phyloP scores from a whole-genome alignment of 306 rosid species.

The Lithocarpus polystachyus region DNA sequence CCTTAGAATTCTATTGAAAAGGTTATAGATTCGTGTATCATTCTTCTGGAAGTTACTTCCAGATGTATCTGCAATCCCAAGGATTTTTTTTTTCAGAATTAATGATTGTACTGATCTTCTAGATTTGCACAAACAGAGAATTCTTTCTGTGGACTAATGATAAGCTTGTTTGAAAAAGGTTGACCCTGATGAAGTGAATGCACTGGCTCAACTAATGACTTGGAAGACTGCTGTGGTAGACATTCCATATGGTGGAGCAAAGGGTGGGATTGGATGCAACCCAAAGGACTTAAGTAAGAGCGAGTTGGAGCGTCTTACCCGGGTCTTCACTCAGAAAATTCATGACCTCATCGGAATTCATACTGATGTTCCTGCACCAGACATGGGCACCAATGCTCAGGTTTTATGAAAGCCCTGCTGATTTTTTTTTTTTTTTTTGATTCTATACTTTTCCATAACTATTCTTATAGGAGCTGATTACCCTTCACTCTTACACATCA shows the following conservation, averaged over 20 bases:
- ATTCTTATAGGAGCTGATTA: neutral
- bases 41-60: neutral
- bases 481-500: neutral
- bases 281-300: constrained; percentile 48
- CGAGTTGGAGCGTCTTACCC: constrained; percentile 63
- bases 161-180: constrained; percentile 32
- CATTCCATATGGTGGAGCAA: constrained; percentile 70
- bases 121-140: neutral
- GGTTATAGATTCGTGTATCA: no score
- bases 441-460: neutral
- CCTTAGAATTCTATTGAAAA: no score
- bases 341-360: constrained; percentile 64
- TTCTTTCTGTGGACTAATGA: neutral
- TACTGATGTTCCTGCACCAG: constrained; percentile 68
- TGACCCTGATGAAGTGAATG: constrained; percentile 71
- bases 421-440: neutral
- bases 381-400: constrained; percentile 70
- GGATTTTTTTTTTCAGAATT: neutral
- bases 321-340: constrained; percentile 60
- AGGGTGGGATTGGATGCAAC: constrained; percentile 68
- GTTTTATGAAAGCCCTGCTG: constrained; percentile 6
- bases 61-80: neutral
- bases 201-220: constrained; percentile 66
- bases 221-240: constrained; percentile 74
- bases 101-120: neutral